Evolutionary conservation across 176 grass and related monocot genomes (phyloP), one percentile per base, ranked within the genome.

Genomic region (Cenchrus purpureus): DNA sequence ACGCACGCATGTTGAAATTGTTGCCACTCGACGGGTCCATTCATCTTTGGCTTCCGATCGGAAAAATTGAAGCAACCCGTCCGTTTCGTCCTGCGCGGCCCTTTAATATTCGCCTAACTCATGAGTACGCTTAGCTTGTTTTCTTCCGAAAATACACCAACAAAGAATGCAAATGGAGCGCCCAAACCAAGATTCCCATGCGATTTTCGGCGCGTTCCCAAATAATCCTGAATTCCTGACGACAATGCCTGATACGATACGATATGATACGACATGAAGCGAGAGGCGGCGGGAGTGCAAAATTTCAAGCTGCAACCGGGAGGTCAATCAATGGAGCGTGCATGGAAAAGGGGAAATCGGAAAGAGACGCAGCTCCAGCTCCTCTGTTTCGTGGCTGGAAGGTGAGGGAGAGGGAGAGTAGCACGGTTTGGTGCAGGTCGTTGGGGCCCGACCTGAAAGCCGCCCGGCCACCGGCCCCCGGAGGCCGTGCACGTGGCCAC

Each of bases 401-500:
- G 22, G 22, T 25, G 20, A 10, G 19, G 53, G 15, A 55, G 15
- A 12, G 53, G 15, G 5, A 5, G 5, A 63, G n/a, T 13, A 11
- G n/a, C 14, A 10, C 5, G 1, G 82, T 43, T 76, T 53, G 72
- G 22, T 68, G 8, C 76, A 25, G 51, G 59, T 19, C 7, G 72
- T 19, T 84, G 60, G 82, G 71, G 60, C 8, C 48, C 7, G 14
- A 57, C 11, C 55, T 46, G 75, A 61, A 78, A 78, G 75, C 40
- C 61, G 19, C 19, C 5, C 37, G 62, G 78, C 63, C 62, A 50
- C 62, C 78, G 28, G 64, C 78, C 66, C 32, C 20, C 45, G 45
- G 29, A 25, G 10, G 69, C 59, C 50, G 22, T 19, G 56, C 67
- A 86, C 74, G 84, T 79, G 76, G 68, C 57, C 68, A 66, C 58